Base-by-base conservation (phyloP, 75 land plant species). In the Pseudotsuga menziesii region DNA sequence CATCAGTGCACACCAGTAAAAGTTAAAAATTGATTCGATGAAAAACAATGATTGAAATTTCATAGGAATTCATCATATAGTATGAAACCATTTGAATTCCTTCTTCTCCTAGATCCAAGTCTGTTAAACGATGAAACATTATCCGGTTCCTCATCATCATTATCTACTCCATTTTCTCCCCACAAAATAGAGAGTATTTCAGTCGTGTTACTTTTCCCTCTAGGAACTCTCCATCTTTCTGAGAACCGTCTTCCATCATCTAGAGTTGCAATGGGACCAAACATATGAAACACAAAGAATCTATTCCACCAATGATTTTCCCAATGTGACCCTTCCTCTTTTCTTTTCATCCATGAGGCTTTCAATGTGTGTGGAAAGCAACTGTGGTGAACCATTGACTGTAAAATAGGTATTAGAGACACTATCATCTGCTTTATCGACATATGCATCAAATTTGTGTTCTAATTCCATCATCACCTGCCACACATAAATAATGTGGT, bases 401-500 rank as follows among this genome's bases (percentile, higher is more conserved):
- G n/a, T 26, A 55, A 78, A 55, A 39, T 80, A 80, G 5, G 78
- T 57, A 66, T 78, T 79, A 35, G 79, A 77, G 63, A 73, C 79
- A 56, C 78, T 74, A 62, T 88, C 88, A 23, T 87, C 89, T 61
- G 71, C 8, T 62, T 75, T 90, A 58, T 85, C 86, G 19, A 64
- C 58, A 63, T 83, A 32, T 13, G 80, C 23, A 4, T 89, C 88
- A 17, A 81, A 82, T 26, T 83, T 87, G 77, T 74, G 80, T 72
- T 89, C 88, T 54, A 85, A 67, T 29, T 87, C 91, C 36, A 82
- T 58, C 32, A 29, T 29, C n/a, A 96, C 94, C 83, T 94, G 85
- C 99, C 99, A 92, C 5, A 94, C 84, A 73, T 89, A 88, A 58
- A 96, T 89, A 11, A 94, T 85, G 56, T 88, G 70, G 56, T 96